Conservation (phyloP, 306 rosid species). For the Lathyrus tuberosus region DNA sequence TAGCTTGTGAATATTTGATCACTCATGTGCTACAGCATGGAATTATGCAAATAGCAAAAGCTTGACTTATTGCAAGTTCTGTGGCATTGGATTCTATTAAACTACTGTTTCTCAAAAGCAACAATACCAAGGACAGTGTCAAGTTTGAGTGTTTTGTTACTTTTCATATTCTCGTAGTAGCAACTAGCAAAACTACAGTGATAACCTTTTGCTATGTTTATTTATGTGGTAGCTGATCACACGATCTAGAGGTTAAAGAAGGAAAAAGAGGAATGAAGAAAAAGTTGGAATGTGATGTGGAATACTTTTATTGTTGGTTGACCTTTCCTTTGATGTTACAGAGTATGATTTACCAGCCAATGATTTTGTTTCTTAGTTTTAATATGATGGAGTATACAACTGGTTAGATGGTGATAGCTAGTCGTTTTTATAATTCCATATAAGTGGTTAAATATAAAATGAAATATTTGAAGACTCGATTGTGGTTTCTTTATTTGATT, state of each 20-base stretch:
- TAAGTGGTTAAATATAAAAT: too few species aligned
- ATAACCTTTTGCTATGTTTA: background rate
- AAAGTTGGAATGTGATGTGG: conserved; percentile 19
- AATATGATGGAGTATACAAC: conserved; percentile 8
- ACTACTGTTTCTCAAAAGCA: background rate
- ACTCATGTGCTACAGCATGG: background rate
- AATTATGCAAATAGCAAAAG: background rate
- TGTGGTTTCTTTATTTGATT: too few species aligned
- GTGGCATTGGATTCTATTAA: background rate
- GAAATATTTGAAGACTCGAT: too few species aligned
- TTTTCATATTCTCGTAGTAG: background rate
- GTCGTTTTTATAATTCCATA: background rate
- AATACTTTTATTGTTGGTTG: conserved; percentile 18
- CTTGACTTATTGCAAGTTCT: background rate
- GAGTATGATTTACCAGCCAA: conserved; percentile 35
- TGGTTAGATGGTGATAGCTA: conserved; percentile 1
- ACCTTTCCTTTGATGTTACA: conserved; percentile 36
- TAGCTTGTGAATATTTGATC: conserved; percentile 21
- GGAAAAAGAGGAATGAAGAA: background rate
- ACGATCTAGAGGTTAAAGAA: conserved; percentile 9
- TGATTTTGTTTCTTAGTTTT: conserved; percentile 24
- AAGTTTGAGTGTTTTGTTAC: background rate
- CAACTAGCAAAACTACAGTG: conserved; percentile 13
- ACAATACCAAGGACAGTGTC: background rate
- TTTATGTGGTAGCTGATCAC: conserved; percentile 8